These are phyloP conservation scores for Thelonectria blattea DNA, from an alignment of 2,329 filamentous ascomycete species.

Conservation along the genomic window DNA sequence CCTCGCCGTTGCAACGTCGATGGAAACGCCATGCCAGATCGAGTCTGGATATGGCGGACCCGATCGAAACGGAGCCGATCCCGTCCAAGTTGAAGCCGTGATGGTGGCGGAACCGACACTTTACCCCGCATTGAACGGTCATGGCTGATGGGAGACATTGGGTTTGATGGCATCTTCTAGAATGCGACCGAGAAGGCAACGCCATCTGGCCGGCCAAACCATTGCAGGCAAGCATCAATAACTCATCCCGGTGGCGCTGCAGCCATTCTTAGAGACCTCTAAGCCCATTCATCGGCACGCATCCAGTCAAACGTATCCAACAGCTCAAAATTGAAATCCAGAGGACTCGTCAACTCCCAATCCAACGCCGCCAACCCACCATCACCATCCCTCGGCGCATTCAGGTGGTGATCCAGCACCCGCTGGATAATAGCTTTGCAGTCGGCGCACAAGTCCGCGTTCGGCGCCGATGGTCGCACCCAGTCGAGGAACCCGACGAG, in stretches of 20 bases:
- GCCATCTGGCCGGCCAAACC: too few species aligned
- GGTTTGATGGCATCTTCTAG: too few species aligned
- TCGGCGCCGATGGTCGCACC: slow-evolving; percentile 55
- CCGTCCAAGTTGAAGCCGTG: not conserved
- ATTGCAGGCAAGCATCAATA: too few species aligned
- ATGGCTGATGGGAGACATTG: too few species aligned
- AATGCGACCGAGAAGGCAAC: too few species aligned
- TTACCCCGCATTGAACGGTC: not conserved
- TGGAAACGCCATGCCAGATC: not conserved
- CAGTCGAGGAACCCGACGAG: slow-evolving; percentile 58
- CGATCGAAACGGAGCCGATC: not conserved
- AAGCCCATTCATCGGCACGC: slow-evolving; percentile 26
- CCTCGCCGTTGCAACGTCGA: not conserved
- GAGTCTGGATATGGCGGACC: not conserved
- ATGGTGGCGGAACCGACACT: not conserved
- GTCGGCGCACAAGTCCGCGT: slow-evolving; percentile 53
- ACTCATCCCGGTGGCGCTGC: too few species aligned
- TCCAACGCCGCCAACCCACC: slow-evolving; percentile 37
- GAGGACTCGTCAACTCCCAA: slow-evolving; percentile 42
- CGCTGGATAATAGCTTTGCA: slow-evolving; percentile 55
- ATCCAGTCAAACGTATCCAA: slow-evolving; percentile 58
- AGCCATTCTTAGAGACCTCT: too few species aligned
- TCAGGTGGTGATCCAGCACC: slow-evolving; percentile 57
- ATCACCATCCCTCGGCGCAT: slow-evolving; percentile 36
- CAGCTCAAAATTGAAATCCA: slow-evolving; percentile 54